Conservation (phyloP, 441 rosid genomes). For the Mallotus japonicus region DNA sequence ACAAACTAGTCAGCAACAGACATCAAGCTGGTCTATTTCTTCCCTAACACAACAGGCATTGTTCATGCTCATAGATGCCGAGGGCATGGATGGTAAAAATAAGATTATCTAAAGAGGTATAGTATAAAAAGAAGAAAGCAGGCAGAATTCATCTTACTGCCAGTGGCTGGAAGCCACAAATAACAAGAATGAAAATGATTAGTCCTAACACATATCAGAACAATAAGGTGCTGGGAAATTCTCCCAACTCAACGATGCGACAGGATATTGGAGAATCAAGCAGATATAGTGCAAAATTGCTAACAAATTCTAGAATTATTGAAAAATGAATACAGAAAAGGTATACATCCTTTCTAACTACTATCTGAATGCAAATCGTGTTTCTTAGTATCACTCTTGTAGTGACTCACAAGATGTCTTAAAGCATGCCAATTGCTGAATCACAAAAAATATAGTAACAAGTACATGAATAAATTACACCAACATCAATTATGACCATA, state of each 20-base stretch:
- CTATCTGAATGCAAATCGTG: neutral
- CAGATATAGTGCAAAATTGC: neutral
- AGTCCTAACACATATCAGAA: neutral
- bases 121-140: neutral
- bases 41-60: neutral
- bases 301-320: neutral
- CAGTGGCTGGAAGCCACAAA: neutral
- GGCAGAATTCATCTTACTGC: neutral
- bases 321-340: neutral
- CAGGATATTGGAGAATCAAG: neutral
- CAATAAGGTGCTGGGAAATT: neutral
- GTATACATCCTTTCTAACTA: neutral
- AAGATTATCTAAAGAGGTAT: neutral
- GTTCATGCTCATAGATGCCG: neutral
- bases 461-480: neutral
- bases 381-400: neutral
- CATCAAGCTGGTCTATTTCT: neutral
- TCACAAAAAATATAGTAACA: neutral
- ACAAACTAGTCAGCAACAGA: constrained; percentile 17
- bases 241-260: neutral
- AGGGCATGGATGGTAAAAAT: neutral
- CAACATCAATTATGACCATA: neutral
- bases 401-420: neutral
- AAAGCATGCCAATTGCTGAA: neutral
- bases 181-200: neutral